Base-by-base conservation (phyloP, 352 stramenopile genomes). In the Pseudoperonospora humuli region DNA sequence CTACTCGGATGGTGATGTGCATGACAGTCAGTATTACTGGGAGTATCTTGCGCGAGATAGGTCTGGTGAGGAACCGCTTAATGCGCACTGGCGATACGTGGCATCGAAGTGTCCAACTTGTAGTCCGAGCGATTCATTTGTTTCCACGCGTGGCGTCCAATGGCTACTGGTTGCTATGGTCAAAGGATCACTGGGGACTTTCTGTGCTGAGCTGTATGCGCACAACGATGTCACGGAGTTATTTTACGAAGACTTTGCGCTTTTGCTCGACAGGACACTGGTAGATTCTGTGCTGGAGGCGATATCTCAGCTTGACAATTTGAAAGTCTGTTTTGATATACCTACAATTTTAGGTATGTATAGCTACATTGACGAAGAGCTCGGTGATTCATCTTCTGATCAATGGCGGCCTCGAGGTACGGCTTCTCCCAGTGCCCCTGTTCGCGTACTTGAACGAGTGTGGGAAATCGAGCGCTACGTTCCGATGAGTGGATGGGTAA, bases 401-500 rank as follows among this genome's bases (percentile, higher is more conserved):
- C 48, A 61, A 19, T 58, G 36, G 29, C 15, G 13, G 39, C 18
- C 20, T 36, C 41, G 33, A 43, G 24, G 17, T 32, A 3, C 51
- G 24, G 29, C 28, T 5, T 64, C 39, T 5, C 42, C 37, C 28
- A 53, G 26, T 35, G 43, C 52, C 13, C 39, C 61, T 1, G 65
- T 86, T 7, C 54, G 71, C 5, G 70, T 90, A 5, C 26, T 90
- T 1, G 75, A 90, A 42, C 68, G 62, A 17, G 75, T 76, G 31
- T 87, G 71, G 70, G 75, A 90, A 42, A 71, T 71, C 2, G 75
- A 90, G 37, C 66, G 70, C 11, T 86, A 87, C 40, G 71, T 88
- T 29, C 73, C 75, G 10, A 72, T 84, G 11, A 73, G 82, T 17
- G 75, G 78, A 2, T 90, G 78, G 78, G 57, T 74, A 7, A 80